Base-by-base conservation (phyloP, 441 rosid species). In the Theobroma grandiflorum region DNA sequence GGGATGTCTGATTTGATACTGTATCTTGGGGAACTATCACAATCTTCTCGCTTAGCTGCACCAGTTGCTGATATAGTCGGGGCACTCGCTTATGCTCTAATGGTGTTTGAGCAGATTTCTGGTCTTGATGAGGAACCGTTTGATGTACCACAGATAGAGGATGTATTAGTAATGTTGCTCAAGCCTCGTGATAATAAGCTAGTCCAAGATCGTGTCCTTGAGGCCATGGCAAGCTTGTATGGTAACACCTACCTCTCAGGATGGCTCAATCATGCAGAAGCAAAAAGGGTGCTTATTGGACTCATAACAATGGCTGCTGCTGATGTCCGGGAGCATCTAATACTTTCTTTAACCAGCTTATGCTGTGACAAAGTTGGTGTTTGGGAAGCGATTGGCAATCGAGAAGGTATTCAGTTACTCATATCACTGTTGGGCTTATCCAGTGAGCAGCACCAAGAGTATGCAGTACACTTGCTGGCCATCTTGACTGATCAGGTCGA, bases 211-310 rank as follows among this genome's bases (percentile, higher is more conserved):
- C 98, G 97, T 81, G 78, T 92, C 45, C 90, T 96, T 75, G 98
- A 94, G 89, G 97, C 98, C 52, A 92, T 96, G 99, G 93, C 88
- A 52, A 94, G 98, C 84, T 87, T 96, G 43, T 94, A 88, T 80
- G 93, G 97, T 63, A 96, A 94, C 75, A 77, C 43, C 80, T 77
- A 82, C 86, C 83, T 96, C 35, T 85, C 92, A 43, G 79, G 79
- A 78, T 83, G 84, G 79, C 81, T 94, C 49, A 78, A 85, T 74
- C 87, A 91, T 76, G 91, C 93, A 70, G 98, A 94, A 59, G 92
- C 95, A 33, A 96, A 93, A 89, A 87, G 82, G 86, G 89, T 88
- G 78, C 91, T 96, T 75, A 84, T 93, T 42, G 92, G 93, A 70
- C 93, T 96, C 65, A 89, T 89, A 79, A 91, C 91, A 50, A 87